Evolutionary conservation across 805 yeast species (phyloP), one percentile per base, ranked within the genome.

Genomic region (Kurtzmaniella fragi): DNA sequence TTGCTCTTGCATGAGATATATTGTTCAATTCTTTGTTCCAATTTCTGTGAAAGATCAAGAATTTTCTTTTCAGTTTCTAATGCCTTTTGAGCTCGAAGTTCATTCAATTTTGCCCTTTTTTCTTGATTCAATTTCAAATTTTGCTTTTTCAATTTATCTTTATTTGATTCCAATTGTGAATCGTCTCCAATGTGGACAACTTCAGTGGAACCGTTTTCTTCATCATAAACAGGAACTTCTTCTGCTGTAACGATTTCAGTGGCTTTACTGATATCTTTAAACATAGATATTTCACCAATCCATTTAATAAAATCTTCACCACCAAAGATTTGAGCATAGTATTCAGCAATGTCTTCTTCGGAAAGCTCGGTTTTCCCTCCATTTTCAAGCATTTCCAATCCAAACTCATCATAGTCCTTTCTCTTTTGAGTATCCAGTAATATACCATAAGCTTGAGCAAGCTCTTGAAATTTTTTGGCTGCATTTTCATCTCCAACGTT

Each of bases 401-500:
- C 99, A 46, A 78, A 75, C 57, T 83, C 79, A 53, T 93, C 98
- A 57, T 93, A 93, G 11, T 78, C 69, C 17, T 71, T 68, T 43
- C 97, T 76, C 38, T 84, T 62, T 7, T 73, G 75, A 0, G 76
- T 68, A 57, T 93, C 93, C 52, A 84, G 83, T 43, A 93, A 65
- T 0, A 93, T 86, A 48, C 84, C 89, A 50, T 84, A 85, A 0
- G 91, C 91, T 47, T 67, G 73, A 4, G 70, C 73, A 30, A 68
- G 43, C 41, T 77, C 85, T 62, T 93, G 96, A 62, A 93, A 93
- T 52, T 83, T 81, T 37, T 75, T 78, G 11, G 91, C 88, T 12
- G 99, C 99, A 10, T 77, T 75, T 31, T 93, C 95, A 57, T 93
- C 95, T 53, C 84, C 81, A n/a, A 95, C 96, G 55, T 91, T 88